These are phyloP conservation scores for Blastobotrys ciferrii DNA, from an alignment of 1,139 yeast genomes.

Conservation along the genomic window DNA sequence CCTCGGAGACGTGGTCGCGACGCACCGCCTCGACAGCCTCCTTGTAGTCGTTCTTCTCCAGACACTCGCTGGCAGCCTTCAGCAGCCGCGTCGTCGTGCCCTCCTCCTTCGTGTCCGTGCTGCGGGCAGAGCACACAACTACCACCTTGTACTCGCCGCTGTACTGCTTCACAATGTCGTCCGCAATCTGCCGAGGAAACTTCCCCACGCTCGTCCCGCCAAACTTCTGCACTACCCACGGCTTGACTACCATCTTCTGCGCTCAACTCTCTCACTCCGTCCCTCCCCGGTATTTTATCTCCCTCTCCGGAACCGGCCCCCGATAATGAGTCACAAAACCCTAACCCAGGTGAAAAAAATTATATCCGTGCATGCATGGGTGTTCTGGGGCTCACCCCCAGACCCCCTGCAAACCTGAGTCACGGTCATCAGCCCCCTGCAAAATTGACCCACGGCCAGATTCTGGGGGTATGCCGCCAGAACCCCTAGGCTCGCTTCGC, in stretches of 20 bases:
- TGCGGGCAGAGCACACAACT: constrained; percentile 93
- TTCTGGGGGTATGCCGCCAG: too few species aligned
- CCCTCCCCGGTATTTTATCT: neutral
- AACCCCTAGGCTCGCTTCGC: too few species aligned
- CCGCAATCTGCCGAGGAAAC: constrained; percentile 79
- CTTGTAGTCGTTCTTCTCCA: constrained; percentile 49
- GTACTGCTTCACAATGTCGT: constrained; percentile 73
- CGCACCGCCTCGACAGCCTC: constrained; percentile 56
- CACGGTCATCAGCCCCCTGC: too few species aligned
- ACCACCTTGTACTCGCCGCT: constrained; percentile 69
- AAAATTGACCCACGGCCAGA: too few species aligned
- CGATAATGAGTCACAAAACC: neutral
- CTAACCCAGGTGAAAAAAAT: too few species aligned
- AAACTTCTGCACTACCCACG: constrained; percentile 89
- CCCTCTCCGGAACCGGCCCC: neutral
- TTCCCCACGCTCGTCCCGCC: constrained; percentile 99
- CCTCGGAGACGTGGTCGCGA: constrained; percentile 75
- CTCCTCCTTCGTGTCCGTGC: constrained; percentile 85
- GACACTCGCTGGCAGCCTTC: constrained; percentile 71
- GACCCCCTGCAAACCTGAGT: too few species aligned
- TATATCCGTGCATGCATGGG: too few species aligned
- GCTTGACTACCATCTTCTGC: constrained; percentile 19
- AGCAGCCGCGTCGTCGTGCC: constrained; percentile 86
- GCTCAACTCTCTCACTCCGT: neutral
- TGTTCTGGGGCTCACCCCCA: too few species aligned